These are phyloP conservation scores for Straminergon stramineum DNA, from an alignment of 225 moss, liverwort and hornwort species.

Conservation along the genomic window DNA sequence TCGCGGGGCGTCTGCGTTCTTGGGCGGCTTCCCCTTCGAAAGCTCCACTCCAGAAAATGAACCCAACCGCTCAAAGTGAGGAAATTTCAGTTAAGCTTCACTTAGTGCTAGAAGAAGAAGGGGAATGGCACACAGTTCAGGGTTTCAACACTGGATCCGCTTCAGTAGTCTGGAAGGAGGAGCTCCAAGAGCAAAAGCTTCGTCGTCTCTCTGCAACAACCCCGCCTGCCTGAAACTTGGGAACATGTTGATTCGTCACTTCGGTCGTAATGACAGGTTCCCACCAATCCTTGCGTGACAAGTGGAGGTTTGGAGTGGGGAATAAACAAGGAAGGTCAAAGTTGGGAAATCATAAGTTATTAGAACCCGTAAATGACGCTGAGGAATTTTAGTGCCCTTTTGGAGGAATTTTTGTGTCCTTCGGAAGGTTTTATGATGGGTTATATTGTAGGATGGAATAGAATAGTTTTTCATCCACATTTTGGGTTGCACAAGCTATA, in stretches of 20 bases:
- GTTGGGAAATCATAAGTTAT: not conserved
- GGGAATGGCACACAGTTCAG: not conserved
- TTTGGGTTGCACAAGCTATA: accelerated
- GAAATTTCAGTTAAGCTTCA: too few species aligned
- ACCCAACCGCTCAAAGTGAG: too few species aligned
- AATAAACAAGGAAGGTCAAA: not conserved
- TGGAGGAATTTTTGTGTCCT: not conserved
- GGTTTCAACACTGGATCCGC: not conserved
- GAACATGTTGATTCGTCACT: not conserved
- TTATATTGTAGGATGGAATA: not conserved
- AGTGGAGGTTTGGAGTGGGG: not conserved
- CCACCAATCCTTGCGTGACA: not conserved
- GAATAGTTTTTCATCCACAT: not conserved
- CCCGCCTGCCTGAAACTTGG: not conserved
- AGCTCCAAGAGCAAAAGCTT: not conserved
- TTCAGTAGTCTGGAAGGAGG: not conserved
- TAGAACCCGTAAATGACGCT: too few species aligned
- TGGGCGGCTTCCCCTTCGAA: not conserved
- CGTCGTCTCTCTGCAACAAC: not conserved
- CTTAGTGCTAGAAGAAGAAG: not conserved
- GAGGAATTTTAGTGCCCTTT: not conserved
- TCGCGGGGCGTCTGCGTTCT: not conserved
- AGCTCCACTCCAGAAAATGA: not conserved
- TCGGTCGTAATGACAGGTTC: not conserved
- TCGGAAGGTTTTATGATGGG: not conserved